phyloP scores from a whole-genome alignment of 345 rosid species.

The Eucalyptus sp. region DNA sequence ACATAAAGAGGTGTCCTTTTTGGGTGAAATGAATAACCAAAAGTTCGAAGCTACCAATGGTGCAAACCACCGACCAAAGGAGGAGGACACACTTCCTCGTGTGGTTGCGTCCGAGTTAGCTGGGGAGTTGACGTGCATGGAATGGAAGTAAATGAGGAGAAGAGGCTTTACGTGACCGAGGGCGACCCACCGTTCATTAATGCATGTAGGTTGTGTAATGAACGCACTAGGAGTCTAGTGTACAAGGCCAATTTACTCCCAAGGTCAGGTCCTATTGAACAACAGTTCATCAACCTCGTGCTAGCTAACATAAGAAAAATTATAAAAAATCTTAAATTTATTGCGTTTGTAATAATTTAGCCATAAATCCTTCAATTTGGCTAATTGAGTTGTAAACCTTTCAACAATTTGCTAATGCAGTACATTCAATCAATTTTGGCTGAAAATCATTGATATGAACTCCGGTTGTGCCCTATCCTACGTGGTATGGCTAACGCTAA shows the following conservation, averaged over 20 bases:
- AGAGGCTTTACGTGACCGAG: neutral
- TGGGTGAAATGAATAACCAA: neutral
- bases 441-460: fast-evolving
- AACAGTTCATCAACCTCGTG: neutral
- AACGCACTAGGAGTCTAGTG: neutral
- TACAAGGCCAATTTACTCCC: neutral
- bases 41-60: neutral
- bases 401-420: neutral
- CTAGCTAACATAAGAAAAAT: neutral
- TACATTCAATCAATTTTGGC: fast-evolving
- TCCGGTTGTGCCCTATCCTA: fast-evolving
- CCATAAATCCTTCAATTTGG: fast-evolving
- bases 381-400: neutral
- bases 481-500: fast-evolving
- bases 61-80: neutral
- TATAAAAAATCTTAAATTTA: fast-evolving
- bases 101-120: neutral
- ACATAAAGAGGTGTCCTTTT: neutral
- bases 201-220: neutral
- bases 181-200: neutral
- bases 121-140: neutral
- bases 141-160: neutral
- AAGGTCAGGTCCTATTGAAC: neutral
- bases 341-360: fast-evolving
- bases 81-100: neutral